These are phyloP conservation scores for Malassezia japonica DNA, from an alignment of 1,284 basidiomycete species.

Conservation along the genomic window DNA sequence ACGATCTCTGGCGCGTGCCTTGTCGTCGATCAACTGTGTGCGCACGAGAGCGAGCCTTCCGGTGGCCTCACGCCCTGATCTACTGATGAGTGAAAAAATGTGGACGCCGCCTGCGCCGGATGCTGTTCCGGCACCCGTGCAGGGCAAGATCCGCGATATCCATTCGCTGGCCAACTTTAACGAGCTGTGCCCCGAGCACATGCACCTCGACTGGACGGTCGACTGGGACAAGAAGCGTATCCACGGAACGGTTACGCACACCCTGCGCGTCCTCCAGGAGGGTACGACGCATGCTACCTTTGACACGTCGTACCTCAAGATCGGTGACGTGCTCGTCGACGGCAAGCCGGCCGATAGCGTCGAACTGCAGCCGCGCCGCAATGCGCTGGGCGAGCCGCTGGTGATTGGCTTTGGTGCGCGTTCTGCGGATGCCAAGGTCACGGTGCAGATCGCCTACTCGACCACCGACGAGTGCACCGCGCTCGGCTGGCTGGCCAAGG, in stretches of 20 bases:
- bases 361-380: constrained; percentile 53
- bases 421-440: constrained; percentile 24
- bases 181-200: constrained; percentile 28
- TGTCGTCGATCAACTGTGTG: background rate
- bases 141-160: constrained; percentile 25
- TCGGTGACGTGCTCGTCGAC: constrained; percentile 56
- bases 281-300: constrained; percentile 64
- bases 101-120: constrained; percentile 39
- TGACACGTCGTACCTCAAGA: constrained; percentile 66
- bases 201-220: constrained; percentile 66
- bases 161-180: constrained; percentile 39
- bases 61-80: background rate
- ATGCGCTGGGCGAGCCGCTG: constrained; percentile 50
- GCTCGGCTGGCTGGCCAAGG: constrained; percentile 83
- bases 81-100: constrained; percentile 9
- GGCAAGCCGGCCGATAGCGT: constrained; percentile 51
- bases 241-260: constrained; percentile 64
- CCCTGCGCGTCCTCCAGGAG: constrained; percentile 56
- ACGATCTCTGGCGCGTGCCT: background rate
- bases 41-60: background rate
- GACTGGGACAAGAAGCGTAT: constrained; percentile 65
- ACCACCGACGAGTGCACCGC: constrained; percentile 72
- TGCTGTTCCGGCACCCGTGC: constrained; percentile 29
- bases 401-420: constrained; percentile 45
- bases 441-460: constrained; percentile 46